phyloP scores from a whole-genome alignment of 257 asterid genomes.

The Hygrophila difformis region DNA sequence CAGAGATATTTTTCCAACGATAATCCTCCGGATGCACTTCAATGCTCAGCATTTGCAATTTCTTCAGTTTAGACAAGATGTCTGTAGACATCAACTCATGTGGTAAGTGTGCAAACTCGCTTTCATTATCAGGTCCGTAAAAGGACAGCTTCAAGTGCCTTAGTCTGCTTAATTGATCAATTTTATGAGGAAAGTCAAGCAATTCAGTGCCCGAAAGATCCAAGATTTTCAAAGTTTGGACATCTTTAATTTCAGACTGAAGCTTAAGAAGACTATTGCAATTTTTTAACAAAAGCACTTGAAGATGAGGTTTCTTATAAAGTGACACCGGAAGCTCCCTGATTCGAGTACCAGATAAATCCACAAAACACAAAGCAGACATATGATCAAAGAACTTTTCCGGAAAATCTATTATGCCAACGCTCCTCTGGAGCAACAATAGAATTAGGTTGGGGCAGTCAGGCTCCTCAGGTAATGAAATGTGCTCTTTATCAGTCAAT shows the following conservation, averaged over 20 bases:
- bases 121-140: too few relatives aligned
- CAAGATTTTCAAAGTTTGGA: constrained; percentile 8
- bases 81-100: background rate
- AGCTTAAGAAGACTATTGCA: constrained; percentile 8
- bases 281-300: constrained; percentile 9
- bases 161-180: background rate
- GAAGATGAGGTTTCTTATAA: constrained; percentile 9
- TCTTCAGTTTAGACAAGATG: constrained; percentile 4
- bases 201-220: too few relatives aligned
- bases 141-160: constrained; percentile 14
- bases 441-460: constrained; percentile 14
- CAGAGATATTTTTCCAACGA: too few relatives aligned
- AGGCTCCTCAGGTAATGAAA: background rate
- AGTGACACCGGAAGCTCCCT: constrained; percentile 15
- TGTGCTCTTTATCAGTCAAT: constrained; percentile 5
- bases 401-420: background rate
- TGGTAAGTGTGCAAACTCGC: background rate
- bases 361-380: constrained; percentile 13
- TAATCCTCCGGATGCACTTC: too few relatives aligned
- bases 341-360: constrained; percentile 18
- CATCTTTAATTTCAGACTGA: constrained; percentile 8
- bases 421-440: constrained; percentile 24
- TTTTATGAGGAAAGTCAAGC: constrained; percentile 2
- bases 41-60: too few relatives aligned
- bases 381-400: constrained; percentile 9